phyloP scores from a whole-genome alignment of 768 basidiomycete species.

The Amanita muscaria region DNA sequence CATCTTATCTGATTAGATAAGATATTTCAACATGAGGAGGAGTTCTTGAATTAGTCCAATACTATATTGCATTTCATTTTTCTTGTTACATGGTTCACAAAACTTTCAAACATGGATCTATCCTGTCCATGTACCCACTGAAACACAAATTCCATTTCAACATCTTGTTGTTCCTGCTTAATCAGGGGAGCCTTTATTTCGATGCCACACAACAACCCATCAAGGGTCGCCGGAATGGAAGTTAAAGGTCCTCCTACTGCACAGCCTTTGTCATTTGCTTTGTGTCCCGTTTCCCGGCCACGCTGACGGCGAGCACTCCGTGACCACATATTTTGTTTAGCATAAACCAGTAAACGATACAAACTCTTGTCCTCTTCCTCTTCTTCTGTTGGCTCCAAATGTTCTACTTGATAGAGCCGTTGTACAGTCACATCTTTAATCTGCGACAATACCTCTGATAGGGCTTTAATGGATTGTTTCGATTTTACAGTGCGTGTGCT shows the following conservation, averaged over 20 bases:
- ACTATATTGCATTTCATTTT: neutral
- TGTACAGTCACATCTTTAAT: neutral
- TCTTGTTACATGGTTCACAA: slow-evolving; percentile 18
- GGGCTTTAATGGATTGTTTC: neutral
- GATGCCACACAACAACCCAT: slow-evolving; percentile 1
- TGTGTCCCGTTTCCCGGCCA: neutral
- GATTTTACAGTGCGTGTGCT: slow-evolving; percentile 13
- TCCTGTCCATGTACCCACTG: slow-evolving; percentile 60
- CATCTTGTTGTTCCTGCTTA: slow-evolving; percentile 17
- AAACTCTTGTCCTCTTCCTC: neutral
- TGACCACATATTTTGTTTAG: slow-evolving; percentile 11
- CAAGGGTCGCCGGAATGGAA: neutral
- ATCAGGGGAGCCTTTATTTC: slow-evolving; percentile 13
- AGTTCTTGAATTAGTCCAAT: too few relatives aligned
- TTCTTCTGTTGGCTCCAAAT: neutral
- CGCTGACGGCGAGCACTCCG: slow-evolving; percentile 5
- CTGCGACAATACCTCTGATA: neutral
- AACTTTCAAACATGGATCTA: slow-evolving; percentile 52
- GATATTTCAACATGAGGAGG: too few relatives aligned
- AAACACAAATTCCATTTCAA: slow-evolving; percentile 30
- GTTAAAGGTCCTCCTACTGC: too few relatives aligned
- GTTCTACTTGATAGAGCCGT: neutral
- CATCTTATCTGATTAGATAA: too few relatives aligned
- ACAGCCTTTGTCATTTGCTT: neutral
- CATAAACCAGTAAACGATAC: slow-evolving; percentile 6